phyloP scores from a whole-genome alignment of 495 filamentous ascomycete species.

The Penicillium argentinense region DNA sequence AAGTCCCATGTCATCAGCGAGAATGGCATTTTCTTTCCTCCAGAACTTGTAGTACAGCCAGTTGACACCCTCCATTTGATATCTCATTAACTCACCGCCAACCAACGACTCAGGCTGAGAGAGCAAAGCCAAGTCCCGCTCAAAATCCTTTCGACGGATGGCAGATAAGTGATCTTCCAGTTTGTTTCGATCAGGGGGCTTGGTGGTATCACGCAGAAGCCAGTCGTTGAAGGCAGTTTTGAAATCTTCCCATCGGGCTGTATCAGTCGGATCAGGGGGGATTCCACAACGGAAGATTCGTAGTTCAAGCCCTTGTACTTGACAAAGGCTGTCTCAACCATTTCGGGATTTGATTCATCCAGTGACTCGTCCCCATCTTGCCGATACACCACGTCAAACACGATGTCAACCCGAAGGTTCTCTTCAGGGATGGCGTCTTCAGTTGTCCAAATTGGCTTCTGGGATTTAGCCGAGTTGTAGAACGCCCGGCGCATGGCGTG shows the following conservation, averaged over 20 bases:
- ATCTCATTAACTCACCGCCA: slow-evolving; percentile 84
- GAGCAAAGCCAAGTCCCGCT: slow-evolving; percentile 60
- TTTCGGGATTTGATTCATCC: slow-evolving; percentile 45
- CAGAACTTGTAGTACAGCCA: slow-evolving; percentile 96
- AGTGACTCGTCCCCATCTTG: slow-evolving; percentile 25
- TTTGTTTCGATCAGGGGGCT: slow-evolving; percentile 47
- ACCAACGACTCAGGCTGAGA: slow-evolving; percentile 71
- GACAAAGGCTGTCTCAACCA: slow-evolving; percentile 59
- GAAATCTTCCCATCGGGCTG: slow-evolving; percentile 78
- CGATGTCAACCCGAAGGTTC: slow-evolving; percentile 80
- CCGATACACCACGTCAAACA: slow-evolving; percentile 74
- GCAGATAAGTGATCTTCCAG: slow-evolving; percentile 61
- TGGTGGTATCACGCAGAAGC: slow-evolving; percentile 70
- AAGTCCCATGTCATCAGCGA: slow-evolving; percentile 98
- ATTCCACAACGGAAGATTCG: slow-evolving; percentile 88
- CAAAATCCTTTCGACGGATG: slow-evolving; percentile 65
- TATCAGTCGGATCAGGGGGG: slow-evolving; percentile 68
- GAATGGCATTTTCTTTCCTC: slow-evolving; percentile 77
- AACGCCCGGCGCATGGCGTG: slow-evolving; percentile 71
- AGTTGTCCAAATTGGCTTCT: slow-evolving; percentile 64
- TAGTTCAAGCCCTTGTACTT: slow-evolving; percentile 97
- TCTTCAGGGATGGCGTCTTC: slow-evolving; percentile 84
- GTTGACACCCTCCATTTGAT: slow-evolving; percentile 91
- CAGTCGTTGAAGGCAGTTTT: slow-evolving; percentile 80
- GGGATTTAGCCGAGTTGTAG: slow-evolving; percentile 61